phyloP scores from a whole-genome alignment of 78 protist genomes.

The Cavenderia fasciculata region DNA sequence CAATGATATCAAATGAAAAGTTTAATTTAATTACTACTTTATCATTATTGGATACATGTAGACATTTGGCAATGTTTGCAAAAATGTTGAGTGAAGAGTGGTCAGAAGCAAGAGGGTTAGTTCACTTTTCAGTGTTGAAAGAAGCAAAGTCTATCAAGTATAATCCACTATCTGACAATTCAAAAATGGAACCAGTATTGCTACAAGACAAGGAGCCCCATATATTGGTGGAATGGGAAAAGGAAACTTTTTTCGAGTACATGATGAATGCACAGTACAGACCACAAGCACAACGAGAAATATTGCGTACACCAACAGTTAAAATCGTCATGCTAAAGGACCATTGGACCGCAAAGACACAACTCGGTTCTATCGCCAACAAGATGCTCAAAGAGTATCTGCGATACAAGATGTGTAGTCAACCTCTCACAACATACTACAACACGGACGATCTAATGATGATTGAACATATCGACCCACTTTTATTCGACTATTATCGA shows the following conservation, averaged over 20 bases:
- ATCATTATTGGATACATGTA: slow-evolving; percentile 17
- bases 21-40: slow-evolving; percentile 17
- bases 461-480: not conserved
- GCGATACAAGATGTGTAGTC: not conserved
- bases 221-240: no score
- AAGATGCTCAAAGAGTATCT: not conserved
- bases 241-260: no score
- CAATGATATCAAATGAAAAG: not conserved
- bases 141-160: no score
- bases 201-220: no score
- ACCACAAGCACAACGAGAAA: no score
- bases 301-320: no score
- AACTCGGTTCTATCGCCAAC: not conserved
- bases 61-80: slow-evolving; percentile 27
- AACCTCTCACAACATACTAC: not conserved
- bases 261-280: no score
- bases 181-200: no score
- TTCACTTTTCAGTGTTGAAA: no score
- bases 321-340: no score
- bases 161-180: no score
- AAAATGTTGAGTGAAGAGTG: slow-evolving; percentile 12
- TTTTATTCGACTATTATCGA: not conserved
- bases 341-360: no score
- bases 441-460: not conserved
- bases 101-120: not conserved